Evolutionary conservation across 768 basidiomycete genomes (phyloP), one percentile per base, ranked within the genome.

Genomic region (Galerina sulciceps): DNA sequence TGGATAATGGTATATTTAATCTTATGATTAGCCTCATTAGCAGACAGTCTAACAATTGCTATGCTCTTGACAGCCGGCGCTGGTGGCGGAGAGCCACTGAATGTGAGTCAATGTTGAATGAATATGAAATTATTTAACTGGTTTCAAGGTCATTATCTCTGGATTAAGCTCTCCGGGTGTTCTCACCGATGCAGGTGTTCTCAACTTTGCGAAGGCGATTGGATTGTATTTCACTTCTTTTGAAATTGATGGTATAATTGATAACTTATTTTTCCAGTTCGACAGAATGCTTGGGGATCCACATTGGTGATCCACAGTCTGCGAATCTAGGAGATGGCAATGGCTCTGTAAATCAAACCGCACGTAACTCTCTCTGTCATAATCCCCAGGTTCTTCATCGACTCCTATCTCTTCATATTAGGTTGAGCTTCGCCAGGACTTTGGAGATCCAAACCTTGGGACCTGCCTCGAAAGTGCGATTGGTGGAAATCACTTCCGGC

Each of bases 301-400:
- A 88, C 64, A 67, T 83, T 3, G 91, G 91, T 1, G 76, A 72
- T 26, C 79, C 82, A 17, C 93, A 94, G 66, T 75, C 73, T 4
- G 92, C 91, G 0, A 82, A 93, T 65, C 77, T 94, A 1, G 93
- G 93, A 0, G 94, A 96, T 62, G 92, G 93, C 0, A 74, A 86
- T 61, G 92, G 91, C 2, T 78, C 57, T n/a, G 71, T 72, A 20
- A 79, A 78, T 45, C 76, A 85, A 75, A 81, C 69, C 49, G 91
- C 88, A 65, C 41, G 26, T 31, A 8, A 8, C 26, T 31, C 26
- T 31, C 26, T 31, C 26, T 5, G 26, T 31, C 26, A 31, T 31
- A 8, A 3, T 31, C 26, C 26, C 26, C 26, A 8, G 26, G 26
- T 31, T 31, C 26, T 69, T 15, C 14, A 45, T 1, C 22, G 14